These are phyloP conservation scores for Combretum micranthum DNA, from an alignment of 345 rosid species.

Conservation along the genomic window DNA sequence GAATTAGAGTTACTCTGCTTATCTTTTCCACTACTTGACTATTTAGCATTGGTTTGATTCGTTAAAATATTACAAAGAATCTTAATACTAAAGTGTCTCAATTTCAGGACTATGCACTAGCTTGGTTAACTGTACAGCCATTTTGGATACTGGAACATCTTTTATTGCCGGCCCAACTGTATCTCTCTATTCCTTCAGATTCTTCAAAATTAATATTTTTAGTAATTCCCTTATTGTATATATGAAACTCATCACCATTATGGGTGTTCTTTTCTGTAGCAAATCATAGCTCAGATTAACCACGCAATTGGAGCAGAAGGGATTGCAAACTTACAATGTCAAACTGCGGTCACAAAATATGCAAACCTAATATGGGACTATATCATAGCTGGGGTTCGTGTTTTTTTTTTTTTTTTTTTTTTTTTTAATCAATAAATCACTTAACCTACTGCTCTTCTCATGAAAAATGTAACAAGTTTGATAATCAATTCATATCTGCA, in stretches of 20 bases:
- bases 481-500: slow-evolving; percentile 12
- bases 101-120: slow-evolving; percentile 33
- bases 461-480: not conserved
- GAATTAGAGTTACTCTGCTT: too few species aligned
- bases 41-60: too few species aligned
- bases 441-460: not conserved
- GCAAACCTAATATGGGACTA: slow-evolving; percentile 40
- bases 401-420: too few species aligned
- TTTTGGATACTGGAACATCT: slow-evolving; percentile 51
- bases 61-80: too few species aligned
- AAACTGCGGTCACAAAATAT: slow-evolving; percentile 26
- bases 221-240: not conserved
- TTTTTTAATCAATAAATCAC: not conserved
- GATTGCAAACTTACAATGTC: slow-evolving; percentile 39
- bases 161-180: slow-evolving; percentile 62
- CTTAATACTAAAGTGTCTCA: too few species aligned
- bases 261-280: slow-evolving; percentile 20
- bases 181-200: slow-evolving; percentile 8
- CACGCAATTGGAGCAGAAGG: slow-evolving; percentile 51
- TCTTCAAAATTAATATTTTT: not conserved
- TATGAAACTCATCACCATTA: not conserved
- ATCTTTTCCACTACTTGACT: too few species aligned
- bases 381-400: slow-evolving; percentile 43
- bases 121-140: slow-evolving; percentile 31
- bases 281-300: slow-evolving; percentile 40